These are phyloP conservation scores for Durusdinium trenchii DNA, from an alignment of 73 alveolate genomes.

Conservation along the genomic window DNA sequence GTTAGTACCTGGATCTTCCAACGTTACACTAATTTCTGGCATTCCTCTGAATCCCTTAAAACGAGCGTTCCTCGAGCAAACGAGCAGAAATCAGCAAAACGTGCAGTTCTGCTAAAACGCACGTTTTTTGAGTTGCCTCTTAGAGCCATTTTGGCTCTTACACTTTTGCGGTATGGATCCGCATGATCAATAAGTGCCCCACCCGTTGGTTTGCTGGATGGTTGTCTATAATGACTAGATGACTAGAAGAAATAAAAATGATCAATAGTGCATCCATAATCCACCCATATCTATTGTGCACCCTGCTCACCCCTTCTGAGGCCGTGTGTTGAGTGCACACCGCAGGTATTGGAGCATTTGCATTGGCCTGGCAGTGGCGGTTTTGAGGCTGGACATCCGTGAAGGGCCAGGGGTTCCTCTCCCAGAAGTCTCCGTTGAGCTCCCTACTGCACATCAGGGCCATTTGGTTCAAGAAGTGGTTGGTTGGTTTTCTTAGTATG, in stretches of 20 bases:
- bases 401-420: neutral
- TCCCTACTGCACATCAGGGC: neutral
- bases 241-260: too few relatives aligned
- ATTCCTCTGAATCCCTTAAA: neutral
- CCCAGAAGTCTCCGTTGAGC: neutral
- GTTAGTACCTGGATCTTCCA: neutral
- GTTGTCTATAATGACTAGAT: neutral
- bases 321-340: too few relatives aligned
- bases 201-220: neutral
- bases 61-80: neutral
- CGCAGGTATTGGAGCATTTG: neutral
- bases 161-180: neutral
- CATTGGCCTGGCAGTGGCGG: neutral
- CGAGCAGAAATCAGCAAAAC: neutral
- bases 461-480: neutral
- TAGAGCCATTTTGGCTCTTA: neutral
- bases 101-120: neutral
- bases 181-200: neutral
- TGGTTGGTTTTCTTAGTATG: neutral
- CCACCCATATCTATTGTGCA: too few relatives aligned
- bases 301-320: too few relatives aligned
- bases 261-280: too few relatives aligned
- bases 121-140: neutral
- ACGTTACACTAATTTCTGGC: neutral
- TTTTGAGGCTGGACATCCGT: neutral